Evolutionary conservation across 306 rosid genomes (phyloP).

Genomic region (Acacia acuminata): DNA sequence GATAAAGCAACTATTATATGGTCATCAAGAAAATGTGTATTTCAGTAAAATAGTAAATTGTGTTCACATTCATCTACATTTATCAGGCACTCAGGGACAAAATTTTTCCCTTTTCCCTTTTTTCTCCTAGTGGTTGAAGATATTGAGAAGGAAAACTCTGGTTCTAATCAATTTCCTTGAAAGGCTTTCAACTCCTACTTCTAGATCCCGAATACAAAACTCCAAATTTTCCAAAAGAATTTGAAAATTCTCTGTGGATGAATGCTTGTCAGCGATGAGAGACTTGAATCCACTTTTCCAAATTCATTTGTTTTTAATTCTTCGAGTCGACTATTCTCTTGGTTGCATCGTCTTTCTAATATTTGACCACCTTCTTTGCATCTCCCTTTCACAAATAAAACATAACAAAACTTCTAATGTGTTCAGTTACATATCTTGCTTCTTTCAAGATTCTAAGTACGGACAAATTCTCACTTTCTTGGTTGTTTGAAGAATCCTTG

Average conservation of each 20-base stretch:
- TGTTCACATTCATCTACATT: neutral
- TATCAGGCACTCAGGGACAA: neutral
- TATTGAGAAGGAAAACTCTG: conserved; percentile 24
- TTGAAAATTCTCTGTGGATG: conserved; percentile 2
- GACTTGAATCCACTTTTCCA: conserved; percentile 6
- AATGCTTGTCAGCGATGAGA: neutral
- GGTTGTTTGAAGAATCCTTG: neutral
- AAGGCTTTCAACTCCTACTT: neutral
- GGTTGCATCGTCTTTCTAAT: conserved; percentile 25
- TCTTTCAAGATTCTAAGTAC: conserved; percentile 9
- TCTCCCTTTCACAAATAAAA: conserved; percentile 25
- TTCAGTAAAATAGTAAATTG: neutral
- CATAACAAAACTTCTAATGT: conserved; percentile 15
- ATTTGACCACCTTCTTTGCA: conserved; percentile 12
- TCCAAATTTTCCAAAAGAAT: neutral
- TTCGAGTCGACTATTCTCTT: conserved; percentile 14
- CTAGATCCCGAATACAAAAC: conserved; percentile 4
- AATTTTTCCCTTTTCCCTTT: neutral
- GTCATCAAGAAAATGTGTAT: neutral
- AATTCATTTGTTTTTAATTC: conserved; percentile 26
- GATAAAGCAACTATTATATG: neutral
- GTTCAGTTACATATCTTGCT: conserved; percentile 24
- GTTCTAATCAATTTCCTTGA: conserved; percentile 20
- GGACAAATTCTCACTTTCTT: neutral
- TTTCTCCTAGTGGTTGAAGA: neutral